phyloP scores from a whole-genome alignment of 495 filamentous ascomycete species.

The Xylaria curta region DNA sequence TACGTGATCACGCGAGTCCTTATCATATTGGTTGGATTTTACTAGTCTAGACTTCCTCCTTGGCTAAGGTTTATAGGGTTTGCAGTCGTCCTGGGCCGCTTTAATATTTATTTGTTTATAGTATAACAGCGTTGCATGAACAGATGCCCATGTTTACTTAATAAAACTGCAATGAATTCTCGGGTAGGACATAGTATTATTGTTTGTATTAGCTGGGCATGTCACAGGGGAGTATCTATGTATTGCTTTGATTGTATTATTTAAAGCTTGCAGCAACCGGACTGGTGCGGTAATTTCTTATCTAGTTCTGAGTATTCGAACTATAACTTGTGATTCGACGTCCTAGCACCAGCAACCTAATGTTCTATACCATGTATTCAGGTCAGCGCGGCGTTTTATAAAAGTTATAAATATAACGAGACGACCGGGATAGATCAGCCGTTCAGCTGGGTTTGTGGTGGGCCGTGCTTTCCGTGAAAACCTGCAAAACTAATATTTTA shows the following conservation, averaged over 20 bases:
- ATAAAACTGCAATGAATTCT: no score
- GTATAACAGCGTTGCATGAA: no score
- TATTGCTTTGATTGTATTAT: background rate
- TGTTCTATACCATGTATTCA: background rate
- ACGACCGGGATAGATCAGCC: constrained; percentile 1
- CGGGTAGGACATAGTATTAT: no score
- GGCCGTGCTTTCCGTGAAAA: background rate
- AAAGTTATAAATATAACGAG: background rate
- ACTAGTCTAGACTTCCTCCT: no score
- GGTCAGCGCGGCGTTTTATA: background rate
- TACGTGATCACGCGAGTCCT: no score
- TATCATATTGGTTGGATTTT: no score
- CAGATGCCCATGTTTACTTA: no score
- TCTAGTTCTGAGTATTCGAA: background rate
- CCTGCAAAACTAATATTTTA: no score
- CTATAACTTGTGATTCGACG: background rate
- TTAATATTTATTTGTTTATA: no score
- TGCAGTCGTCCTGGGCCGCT: no score
- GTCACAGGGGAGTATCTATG: background rate
- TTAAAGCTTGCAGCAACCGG: background rate
- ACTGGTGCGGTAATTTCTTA: background rate
- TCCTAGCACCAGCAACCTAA: background rate
- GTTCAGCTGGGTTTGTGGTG: background rate
- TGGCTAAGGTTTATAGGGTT: no score
- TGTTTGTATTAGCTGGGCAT: background rate